These are phyloP conservation scores for Heliophila coronopifolia DNA, from an alignment of 441 rosid species.

Conservation along the genomic window DNA sequence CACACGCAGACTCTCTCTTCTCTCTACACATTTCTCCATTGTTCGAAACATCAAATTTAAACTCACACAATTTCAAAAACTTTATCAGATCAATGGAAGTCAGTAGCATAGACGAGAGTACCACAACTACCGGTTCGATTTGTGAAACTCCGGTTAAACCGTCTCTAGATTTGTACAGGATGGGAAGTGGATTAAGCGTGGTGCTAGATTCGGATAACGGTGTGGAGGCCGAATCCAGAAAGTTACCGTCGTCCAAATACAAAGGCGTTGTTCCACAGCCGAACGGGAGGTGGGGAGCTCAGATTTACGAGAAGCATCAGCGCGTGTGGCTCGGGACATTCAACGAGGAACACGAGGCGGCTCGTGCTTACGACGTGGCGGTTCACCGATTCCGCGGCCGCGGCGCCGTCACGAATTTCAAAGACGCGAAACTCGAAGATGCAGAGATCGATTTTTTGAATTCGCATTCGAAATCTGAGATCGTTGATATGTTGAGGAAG, in stretches of 20 bases:
- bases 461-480: slow-evolving; percentile 81
- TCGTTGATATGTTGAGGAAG: slow-evolving; percentile 90
- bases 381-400: slow-evolving; percentile 84
- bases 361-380: slow-evolving; percentile 78
- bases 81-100: too few relatives aligned
- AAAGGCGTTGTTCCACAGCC: slow-evolving; percentile 98
- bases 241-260: slow-evolving; percentile 83
- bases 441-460: slow-evolving; percentile 51
- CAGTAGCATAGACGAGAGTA: slow-evolving; percentile 63
- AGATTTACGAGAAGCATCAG: slow-evolving; percentile 98
- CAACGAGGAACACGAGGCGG: slow-evolving; percentile 90
- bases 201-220: slow-evolving; percentile 60
- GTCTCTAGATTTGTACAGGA: slow-evolving; percentile 42
- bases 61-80: too few relatives aligned
- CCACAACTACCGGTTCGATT: slow-evolving; percentile 42
- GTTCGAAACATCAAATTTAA: neutral
- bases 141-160: slow-evolving; percentile 26
- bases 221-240: slow-evolving; percentile 80
- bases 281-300: slow-evolving; percentile 97
- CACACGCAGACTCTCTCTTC: too few relatives aligned
- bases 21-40: slow-evolving; percentile 21
- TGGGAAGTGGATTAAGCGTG: slow-evolving; percentile 72
- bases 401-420: slow-evolving; percentile 82
- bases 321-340: slow-evolving; percentile 97
- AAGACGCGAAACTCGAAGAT: slow-evolving; percentile 27